These are phyloP conservation scores for Alternaria viburni DNA, from an alignment of 2,329 filamentous ascomycete species.

Conservation along the genomic window DNA sequence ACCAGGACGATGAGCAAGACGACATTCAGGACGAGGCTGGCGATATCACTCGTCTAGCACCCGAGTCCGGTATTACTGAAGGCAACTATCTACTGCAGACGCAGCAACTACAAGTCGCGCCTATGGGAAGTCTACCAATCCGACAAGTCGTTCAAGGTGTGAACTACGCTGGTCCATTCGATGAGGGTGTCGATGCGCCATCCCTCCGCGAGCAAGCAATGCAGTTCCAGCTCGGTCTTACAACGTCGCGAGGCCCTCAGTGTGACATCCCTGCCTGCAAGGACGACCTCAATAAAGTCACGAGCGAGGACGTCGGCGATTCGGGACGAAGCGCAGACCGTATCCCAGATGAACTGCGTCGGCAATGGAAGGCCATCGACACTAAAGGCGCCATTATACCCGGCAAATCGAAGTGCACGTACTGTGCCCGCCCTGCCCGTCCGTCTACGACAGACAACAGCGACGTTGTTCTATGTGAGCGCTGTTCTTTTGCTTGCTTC, in stretches of 20 bases:
- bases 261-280: constrained; percentile 38
- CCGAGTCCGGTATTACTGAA: constrained; percentile 34
- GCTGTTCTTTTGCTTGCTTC: constrained; percentile 52
- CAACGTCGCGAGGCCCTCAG: constrained; percentile 17
- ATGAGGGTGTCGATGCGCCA: constrained; percentile 31
- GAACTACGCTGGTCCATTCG: constrained; percentile 50
- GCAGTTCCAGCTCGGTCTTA: constrained; percentile 42
- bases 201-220: constrained; percentile 36
- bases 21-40: not conserved
- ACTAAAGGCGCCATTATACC: constrained; percentile 11
- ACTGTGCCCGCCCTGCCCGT: constrained; percentile 43
- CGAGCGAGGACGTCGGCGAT: constrained; percentile 49
- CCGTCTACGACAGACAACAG: constrained; percentile 10
- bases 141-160: constrained; percentile 55
- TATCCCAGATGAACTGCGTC: constrained; percentile 49
- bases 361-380: constrained; percentile 29
- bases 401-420: constrained; percentile 42
- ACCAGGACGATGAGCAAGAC: constrained; percentile 14
- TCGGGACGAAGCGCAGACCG: constrained; percentile 49
- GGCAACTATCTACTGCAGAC: constrained; percentile 38
- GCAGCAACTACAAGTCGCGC: constrained; percentile 42
- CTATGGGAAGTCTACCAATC: constrained; percentile 52
- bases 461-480: constrained; percentile 44
- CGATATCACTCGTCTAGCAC: not conserved
- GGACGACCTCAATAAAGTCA: constrained; percentile 40